Evolutionary conservation across 768 basidiomycete genomes (phyloP), one percentile per base, ranked within the genome.

Genomic region (Udeniomyces megalosporus): DNA sequence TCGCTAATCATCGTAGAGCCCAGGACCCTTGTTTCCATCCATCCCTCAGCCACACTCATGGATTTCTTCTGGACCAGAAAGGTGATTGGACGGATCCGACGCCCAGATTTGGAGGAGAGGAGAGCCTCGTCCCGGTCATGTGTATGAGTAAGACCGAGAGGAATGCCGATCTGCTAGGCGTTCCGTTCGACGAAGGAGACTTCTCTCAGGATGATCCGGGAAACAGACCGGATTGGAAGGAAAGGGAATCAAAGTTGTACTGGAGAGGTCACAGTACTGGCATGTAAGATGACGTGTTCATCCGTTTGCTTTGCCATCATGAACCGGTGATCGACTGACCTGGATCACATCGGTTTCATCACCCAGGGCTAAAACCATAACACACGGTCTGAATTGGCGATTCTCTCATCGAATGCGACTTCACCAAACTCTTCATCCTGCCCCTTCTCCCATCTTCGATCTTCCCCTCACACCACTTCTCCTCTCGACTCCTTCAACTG

Each of bases 351-450:
- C 32, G 2, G 22, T 17, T 15, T 50, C 10, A 42, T 17, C 8
- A 42, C 22, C 22, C 55, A 61, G 52, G 32, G 31, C 35, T 11
- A 52, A 52, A 2, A 38, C 50, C 2, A 20, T 38, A 29, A 38
- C 31, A n/a, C 62, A 63, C 42, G 62, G 62, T 15, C 48, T 57
- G 49, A 44, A 45, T 50, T 63, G 62, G 62, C 62, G 62, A n/a
- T 17, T 38, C 11, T 58, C 56, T 15, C 62, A 63, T 28, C 55
- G 62, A 6, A 20, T 29, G 14, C 62, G 62, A 31, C 62, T 63
- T 7, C 62, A 63, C 42, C 47, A 63, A 10, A 29, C 35, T 8
- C 48, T 58, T 50, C 38, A 42, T 42, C 38, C 38, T 17, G 8
- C 38, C 8, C 38, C 38, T 17, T 57, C 34, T n/a, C 46, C 53